These are phyloP conservation scores for Zopfia rhizophila DNA, from an alignment of 2,329 filamentous ascomycete genomes.

Conservation along the genomic window DNA sequence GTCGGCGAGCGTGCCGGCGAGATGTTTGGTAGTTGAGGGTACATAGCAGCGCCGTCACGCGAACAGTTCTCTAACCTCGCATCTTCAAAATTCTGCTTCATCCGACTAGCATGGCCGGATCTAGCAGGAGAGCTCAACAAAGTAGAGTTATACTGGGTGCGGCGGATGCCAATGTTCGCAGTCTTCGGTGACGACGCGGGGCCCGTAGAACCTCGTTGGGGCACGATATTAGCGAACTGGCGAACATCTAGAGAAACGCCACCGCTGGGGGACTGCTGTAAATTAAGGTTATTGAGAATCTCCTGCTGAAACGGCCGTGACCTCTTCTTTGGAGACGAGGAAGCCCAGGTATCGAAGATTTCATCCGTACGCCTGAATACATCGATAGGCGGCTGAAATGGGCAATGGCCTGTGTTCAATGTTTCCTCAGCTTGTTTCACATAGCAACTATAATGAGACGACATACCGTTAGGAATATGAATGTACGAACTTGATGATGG, in stretches of 20 bases:
- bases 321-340: conserved; percentile 1
- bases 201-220: background rate
- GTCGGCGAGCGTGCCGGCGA: conserved; percentile 18
- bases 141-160: conserved; percentile 25
- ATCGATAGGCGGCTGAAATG: conserved; percentile 17
- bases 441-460: conserved; percentile 11
- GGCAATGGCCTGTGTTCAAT: conserved; percentile 18
- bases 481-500: background rate
- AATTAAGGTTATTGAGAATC: background rate
- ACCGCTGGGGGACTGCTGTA: conserved; percentile 6
- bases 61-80: conserved; percentile 17
- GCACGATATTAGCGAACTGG: background rate
- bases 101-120: conserved; percentile 37
- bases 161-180: conserved; percentile 39
- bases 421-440: conserved; percentile 20
- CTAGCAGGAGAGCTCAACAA: conserved; percentile 43
- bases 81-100: conserved; percentile 41
- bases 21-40: conserved; percentile 39
- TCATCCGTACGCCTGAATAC: conserved; percentile 13
- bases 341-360: conserved; percentile 3
- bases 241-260: conserved; percentile 11
- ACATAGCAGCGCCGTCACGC: conserved; percentile 10
- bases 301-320: conserved; percentile 7
- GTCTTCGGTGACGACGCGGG: conserved; percentile 14
- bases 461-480: conserved; percentile 6